Percentiles rank a stretch among this genome's conserved stretches.
Conservation (phyloP, 129 eudicot genomes). For the Helianthus tuberosus region DNA sequence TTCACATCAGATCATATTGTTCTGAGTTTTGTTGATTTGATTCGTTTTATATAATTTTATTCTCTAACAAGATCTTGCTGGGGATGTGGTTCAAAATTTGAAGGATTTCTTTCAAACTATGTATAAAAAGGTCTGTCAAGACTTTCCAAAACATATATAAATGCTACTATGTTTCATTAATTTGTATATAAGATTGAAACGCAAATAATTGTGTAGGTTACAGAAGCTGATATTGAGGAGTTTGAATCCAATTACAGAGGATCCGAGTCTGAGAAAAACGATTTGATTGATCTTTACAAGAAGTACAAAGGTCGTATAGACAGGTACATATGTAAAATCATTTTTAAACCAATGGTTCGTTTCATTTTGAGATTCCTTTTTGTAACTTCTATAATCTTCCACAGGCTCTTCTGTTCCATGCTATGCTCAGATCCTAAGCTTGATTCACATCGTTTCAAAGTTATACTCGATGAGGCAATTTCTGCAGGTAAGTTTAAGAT, state of each 20-base stretch:
- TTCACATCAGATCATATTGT: constrained; percentile 12
- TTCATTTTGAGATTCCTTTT: constrained; percentile 7
- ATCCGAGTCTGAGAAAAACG: constrained; percentile 84
- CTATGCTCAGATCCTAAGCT: constrained; percentile 86
- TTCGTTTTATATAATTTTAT: background rate
- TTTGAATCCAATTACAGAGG: constrained; percentile 95
- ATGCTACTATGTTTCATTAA: too few relatives aligned
- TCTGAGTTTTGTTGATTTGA: background rate
- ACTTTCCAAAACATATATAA: too few relatives aligned
- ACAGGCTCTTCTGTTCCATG: constrained; percentile 96
- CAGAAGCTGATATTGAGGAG: constrained; percentile 91
- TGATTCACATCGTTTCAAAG: constrained; percentile 97
- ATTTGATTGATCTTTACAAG: constrained; percentile 76
- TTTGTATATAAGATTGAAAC: too few relatives aligned
- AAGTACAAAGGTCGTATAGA: constrained; percentile 88
- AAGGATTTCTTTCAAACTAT: constrained; percentile 67
- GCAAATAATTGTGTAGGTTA: constrained; percentile 55
- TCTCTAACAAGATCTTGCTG: constrained; percentile 81
- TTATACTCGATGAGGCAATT: constrained; percentile 87
- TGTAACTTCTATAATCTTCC: background rate
- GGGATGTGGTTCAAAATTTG: constrained; percentile 77
- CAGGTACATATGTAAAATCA: constrained; percentile 40
- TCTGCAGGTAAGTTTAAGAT: constrained; percentile 52
- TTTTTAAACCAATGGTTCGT: background rate
- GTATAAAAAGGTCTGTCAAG: constrained; percentile 94